Percentiles rank a stretch among this genome's conserved stretches.
Evolutionary conservation across 164 flowering plant species (phyloP).

Genomic region (Magnolia officinalis): DNA sequence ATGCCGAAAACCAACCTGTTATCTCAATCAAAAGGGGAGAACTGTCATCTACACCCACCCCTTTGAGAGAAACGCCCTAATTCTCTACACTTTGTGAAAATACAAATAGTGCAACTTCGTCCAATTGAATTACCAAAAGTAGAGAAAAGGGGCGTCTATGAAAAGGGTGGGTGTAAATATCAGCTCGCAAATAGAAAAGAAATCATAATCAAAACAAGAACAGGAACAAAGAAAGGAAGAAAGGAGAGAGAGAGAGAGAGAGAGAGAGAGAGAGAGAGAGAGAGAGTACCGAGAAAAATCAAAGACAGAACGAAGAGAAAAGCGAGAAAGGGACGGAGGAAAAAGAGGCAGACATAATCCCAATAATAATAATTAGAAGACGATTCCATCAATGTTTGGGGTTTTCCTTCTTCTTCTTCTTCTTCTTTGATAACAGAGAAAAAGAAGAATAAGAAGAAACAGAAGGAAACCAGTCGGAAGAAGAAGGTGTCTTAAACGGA

Average conservation of each 20-base stretch:
- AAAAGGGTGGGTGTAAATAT: too few species aligned
- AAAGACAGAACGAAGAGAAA: conserved; percentile 48
- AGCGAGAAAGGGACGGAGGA: conserved; percentile 66
- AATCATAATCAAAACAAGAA: too few species aligned
- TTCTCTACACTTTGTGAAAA: too few species aligned
- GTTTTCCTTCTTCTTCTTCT: background rate
- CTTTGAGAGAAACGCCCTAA: background rate
- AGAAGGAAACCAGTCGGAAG: too few species aligned
- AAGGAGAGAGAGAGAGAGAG: conserved; percentile 1
- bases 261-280: background rate
- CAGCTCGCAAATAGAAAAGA: too few species aligned
- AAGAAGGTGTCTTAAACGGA: too few species aligned
- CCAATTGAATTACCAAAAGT: background rate
- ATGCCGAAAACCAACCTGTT: conserved; percentile 81
- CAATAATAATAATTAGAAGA: conserved; percentile 13
- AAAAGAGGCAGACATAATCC: conserved; percentile 31
- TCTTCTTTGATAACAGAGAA: background rate
- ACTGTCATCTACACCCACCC: background rate
- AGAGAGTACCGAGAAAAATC: conserved; percentile 46
- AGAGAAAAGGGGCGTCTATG: background rate
- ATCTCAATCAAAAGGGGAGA: background rate
- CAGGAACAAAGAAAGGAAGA: background rate
- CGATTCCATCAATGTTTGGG: background rate
- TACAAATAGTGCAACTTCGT: background rate
- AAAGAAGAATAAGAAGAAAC: background rate